A percentile compares a stretch with the other conserved stretches of the same genome.
Evolutionary conservation across 176 grass and related monocot genomes (phyloP).

Genomic region (Zizania latifolia): DNA sequence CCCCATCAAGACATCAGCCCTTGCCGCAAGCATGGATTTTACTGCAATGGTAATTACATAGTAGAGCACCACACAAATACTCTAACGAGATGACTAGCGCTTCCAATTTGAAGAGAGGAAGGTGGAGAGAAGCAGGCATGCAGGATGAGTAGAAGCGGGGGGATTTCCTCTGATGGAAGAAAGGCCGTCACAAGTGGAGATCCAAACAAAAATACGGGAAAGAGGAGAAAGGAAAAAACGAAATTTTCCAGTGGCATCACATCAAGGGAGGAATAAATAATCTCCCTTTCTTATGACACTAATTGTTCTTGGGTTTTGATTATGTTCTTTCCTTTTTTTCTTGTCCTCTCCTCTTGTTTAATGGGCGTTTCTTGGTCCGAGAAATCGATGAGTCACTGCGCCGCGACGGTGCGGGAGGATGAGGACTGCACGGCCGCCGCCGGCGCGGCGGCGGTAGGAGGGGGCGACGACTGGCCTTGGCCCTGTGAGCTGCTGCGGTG

Average conservation of each 20-base stretch:
- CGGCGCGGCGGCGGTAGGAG: slow-evolving; percentile 7
- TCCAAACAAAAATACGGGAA: neutral
- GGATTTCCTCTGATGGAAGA: neutral
- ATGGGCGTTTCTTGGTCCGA: neutral
- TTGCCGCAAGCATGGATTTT: slow-evolving; percentile 3
- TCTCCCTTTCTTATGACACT: slow-evolving; percentile 17
- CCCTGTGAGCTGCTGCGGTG: slow-evolving; percentile 52
- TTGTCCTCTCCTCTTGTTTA: neutral
- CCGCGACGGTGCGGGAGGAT: slow-evolving; percentile 46
- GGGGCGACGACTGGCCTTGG: slow-evolving; percentile 19
- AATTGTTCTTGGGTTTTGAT: neutral
- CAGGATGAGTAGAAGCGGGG: neutral
- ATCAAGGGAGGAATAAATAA: slow-evolving; percentile 26
- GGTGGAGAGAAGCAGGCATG: neutral
- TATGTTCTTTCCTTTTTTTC: neutral
- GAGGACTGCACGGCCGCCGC: slow-evolving; percentile 16
- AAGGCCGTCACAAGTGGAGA: neutral
- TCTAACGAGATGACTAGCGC: neutral
- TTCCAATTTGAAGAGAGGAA: slow-evolving; percentile 18
- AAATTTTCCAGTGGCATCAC: neutral
- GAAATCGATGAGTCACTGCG: slow-evolving; percentile 38
- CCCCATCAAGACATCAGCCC: neutral
- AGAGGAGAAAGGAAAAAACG: neutral
- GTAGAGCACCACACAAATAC: neutral
- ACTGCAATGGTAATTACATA: slow-evolving; percentile 19